Evolutionary conservation across 805 yeast species (phyloP).

Genomic region (Candida golubevii): DNA sequence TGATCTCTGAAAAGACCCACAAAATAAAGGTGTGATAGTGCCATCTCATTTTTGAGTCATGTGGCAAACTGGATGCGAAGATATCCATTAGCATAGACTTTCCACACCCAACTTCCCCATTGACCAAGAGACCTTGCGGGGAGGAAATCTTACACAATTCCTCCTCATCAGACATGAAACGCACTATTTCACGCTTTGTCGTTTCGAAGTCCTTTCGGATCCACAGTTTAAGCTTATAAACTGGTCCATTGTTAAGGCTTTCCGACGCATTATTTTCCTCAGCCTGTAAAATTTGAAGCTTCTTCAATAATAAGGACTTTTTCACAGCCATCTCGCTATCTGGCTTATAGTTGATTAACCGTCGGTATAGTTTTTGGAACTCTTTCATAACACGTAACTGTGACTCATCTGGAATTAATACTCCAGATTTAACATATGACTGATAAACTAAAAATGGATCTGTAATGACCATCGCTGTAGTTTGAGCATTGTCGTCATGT

Average conservation of each 20-base stretch:
- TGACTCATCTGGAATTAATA: slow-evolving; percentile 49
- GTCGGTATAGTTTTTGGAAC: slow-evolving; percentile 54
- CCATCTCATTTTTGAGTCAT: slow-evolving; percentile 60
- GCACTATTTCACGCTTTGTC: slow-evolving; percentile 38
- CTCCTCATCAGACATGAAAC: slow-evolving; percentile 55
- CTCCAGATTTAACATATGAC: slow-evolving; percentile 47
- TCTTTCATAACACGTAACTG: slow-evolving; percentile 62
- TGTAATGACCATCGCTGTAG: slow-evolving; percentile 39
- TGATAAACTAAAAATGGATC: slow-evolving; percentile 61
- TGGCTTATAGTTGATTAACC: slow-evolving; percentile 58
- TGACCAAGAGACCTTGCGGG: slow-evolving; percentile 61
- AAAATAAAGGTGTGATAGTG: slow-evolving; percentile 68
- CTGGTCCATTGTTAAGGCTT: slow-evolving; percentile 13
- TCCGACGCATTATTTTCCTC: slow-evolving; percentile 18
- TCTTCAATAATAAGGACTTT: slow-evolving; percentile 37
- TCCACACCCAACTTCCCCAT: slow-evolving; percentile 72
- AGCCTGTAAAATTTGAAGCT: slow-evolving; percentile 32
- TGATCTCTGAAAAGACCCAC: slow-evolving; percentile 63
- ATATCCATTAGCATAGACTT: slow-evolving; percentile 72
- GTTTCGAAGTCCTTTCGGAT: slow-evolving; percentile 30
- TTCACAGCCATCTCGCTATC: slow-evolving; percentile 42
- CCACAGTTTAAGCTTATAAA: slow-evolving; percentile 9
- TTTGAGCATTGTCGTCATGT: neutral
- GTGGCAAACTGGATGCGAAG: slow-evolving; percentile 63
- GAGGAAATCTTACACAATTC: slow-evolving; percentile 49